Evolutionary conservation across 2,329 filamentous ascomycete species (phyloP), one percentile per base, ranked within the genome.

Genomic region (Davidsoniella virescens): DNA sequence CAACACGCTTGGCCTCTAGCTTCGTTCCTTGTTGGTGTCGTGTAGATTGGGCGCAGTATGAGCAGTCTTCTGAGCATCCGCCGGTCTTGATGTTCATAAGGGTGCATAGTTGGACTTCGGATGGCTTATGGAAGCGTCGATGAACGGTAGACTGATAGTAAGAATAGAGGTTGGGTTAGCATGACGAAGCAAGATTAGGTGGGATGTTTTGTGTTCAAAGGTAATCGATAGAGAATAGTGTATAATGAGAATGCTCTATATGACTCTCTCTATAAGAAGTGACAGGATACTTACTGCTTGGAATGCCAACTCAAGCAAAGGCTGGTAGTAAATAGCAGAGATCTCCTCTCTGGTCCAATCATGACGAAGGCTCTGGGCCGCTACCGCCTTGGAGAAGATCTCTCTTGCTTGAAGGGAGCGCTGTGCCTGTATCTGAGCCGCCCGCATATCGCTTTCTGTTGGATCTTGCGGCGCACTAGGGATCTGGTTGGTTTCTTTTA

Each of bases 1-100:
- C 82, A 60, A 93, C 78, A 58, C 85, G 84, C 55, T 82, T 84
- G 9, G 87, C 84, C 61, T 85, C 76, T 29, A 94, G 73, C 6
- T 86, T 85, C 3, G 87, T 80, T 39, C 84, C 84, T 37, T 85
- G 70, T 52, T 74, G 66, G 72, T 94, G 82, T 23, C 84, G 81
- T 5, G 84, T 87, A 4, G 87, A 88, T 65, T 94, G 87, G 2
- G 87, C 84, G 64, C 87, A 94, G 75, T 94, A 94, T 20, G 82
- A 86, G 68, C 87, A 94, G 65, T 94, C 87, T 64, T 94, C 87
- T 58, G 78, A 87, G 67, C 87, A 94, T 44, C 87, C 87, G 50
- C 87, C 87, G 7, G 86, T 93, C 64, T 94, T 94, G 70, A 94
- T 94, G 71, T 93, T 94, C 84, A 94, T 93, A 52, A 94, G 72